phyloP scores from a whole-genome alignment of 805 yeast species.

The Wickerhamiella galacta region DNA sequence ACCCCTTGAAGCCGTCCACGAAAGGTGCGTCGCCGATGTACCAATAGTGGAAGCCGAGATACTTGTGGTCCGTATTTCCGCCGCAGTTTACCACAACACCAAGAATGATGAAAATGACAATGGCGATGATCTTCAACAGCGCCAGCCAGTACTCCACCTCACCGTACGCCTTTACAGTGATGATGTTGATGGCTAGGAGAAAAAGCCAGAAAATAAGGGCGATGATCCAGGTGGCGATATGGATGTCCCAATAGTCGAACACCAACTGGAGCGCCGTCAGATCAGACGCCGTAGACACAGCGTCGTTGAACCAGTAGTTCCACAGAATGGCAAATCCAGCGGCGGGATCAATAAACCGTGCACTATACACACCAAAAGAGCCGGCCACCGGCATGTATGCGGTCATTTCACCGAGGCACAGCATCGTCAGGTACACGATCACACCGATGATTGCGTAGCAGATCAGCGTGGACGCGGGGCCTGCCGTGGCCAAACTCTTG shows the following conservation, averaged over 20 bases:
- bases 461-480: constrained; percentile 36
- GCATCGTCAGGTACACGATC: constrained; percentile 37
- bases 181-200: constrained; percentile 28
- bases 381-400: constrained; percentile 38
- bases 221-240: constrained; percentile 33
- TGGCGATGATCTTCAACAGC: constrained; percentile 43
- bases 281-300: constrained; percentile 32
- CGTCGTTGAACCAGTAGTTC: constrained; percentile 38
- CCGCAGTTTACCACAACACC: constrained; percentile 44
- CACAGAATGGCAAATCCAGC: constrained; percentile 36
- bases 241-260: constrained; percentile 30
- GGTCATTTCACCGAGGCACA: constrained; percentile 40
- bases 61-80: constrained; percentile 32
- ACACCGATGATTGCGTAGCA: constrained; percentile 34
- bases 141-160: constrained; percentile 58
- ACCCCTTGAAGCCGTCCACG: constrained; percentile 22
- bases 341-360: constrained; percentile 33
- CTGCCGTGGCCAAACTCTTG: constrained; percentile 32
- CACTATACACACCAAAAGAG: constrained; percentile 35
- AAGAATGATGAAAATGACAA: constrained; percentile 44
- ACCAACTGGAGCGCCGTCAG: constrained; percentile 32
- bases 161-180: constrained; percentile 38
- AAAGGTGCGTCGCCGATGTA: constrained; percentile 30
- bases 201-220: constrained; percentile 38
- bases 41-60: constrained; percentile 42